Base-by-base conservation (phyloP, 2,329 filamentous ascomycete species). In the Diaporthe citriasiana region DNA sequence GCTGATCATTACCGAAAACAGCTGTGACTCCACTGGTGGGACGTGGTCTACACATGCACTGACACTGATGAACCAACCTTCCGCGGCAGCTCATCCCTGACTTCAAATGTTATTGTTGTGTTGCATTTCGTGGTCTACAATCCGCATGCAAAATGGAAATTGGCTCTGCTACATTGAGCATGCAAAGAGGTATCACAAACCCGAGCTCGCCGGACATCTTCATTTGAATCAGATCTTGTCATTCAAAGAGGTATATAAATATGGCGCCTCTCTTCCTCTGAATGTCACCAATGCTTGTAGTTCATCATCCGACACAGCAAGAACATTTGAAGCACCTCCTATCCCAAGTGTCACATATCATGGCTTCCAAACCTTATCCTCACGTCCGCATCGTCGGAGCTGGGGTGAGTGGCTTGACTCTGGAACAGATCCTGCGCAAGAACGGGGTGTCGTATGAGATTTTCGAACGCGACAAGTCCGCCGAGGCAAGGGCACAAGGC, bases 381-480 rank as follows among this genome's bases (percentile, higher is more conserved):
- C 78, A 79, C 38, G 78, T 86, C 50, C 74, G 86, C 57, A 85
- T 87, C 73, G 78, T 85, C 53, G 84, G 84, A 6, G 84, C 82
- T 25, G 85, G 84, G 51, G 81, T 87, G 55, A 82, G 82, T 60
- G 85, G 85, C 19, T 79, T 86, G 13, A 81, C 82, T 10, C 78
- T 86, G 19, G 84, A 83, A 13, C 84, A 86, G 74, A 77, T 80
- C 55, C 79, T 86, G 13, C 80, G 80, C 66, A 81, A 79, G 42
- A 76, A 78, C 22, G 77, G 76, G 22, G 75, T 85, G 3, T 77
- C 80, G 0, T 85, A 82, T 66, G 77, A 78, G 51, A 79, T 86
- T 65, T 85, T 83, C 71, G 84, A 86, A 66, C 82, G 82, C 17
- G 84, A 85, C 76, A 76, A 78, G 15, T 71, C 74, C 51, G 65